Conservation (phyloP, 768 basidiomycete species). For the Termitomyces sp. region DNA sequence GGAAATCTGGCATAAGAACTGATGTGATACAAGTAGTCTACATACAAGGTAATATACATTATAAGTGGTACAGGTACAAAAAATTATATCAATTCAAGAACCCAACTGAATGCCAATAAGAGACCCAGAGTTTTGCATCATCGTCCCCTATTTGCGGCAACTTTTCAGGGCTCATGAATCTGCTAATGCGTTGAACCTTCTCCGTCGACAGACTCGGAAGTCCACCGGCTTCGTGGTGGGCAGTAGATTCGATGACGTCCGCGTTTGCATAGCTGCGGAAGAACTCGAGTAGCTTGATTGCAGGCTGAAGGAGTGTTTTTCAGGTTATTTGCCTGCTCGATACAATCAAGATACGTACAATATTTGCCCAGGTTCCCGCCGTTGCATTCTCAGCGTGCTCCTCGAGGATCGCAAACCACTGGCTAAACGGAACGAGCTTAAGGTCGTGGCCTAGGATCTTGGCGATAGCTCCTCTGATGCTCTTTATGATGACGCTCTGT, state of each 20-base stretch:
- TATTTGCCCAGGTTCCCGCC: not conserved
- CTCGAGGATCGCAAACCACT: slow-evolving; percentile 15
- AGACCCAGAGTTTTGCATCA: slow-evolving; percentile 6
- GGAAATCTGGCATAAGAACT: not conserved
- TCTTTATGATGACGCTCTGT: slow-evolving; percentile 15
- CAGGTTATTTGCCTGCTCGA: too few relatives aligned
- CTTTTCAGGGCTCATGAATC: not conserved
- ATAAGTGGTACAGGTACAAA: not conserved
- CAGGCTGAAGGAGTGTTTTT: slow-evolving; percentile 19
- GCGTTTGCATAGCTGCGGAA: slow-evolving; percentile 19
- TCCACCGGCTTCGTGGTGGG: slow-evolving; percentile 5
- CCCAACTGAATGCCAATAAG: slow-evolving; percentile 4
- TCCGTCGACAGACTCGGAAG: slow-evolving; percentile 7
- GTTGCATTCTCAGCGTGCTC: slow-evolving; percentile 3
- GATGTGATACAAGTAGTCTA: not conserved
- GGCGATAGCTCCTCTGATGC: not conserved
- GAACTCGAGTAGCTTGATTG: slow-evolving; percentile 27
- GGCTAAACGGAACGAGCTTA: slow-evolving; percentile 7
- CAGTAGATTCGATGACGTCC: not conserved
- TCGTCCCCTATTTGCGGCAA: not conserved
- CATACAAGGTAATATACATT: not conserved
- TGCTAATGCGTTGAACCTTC: not conserved
- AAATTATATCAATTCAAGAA: not conserved
- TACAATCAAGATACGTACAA: not conserved
- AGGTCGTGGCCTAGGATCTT: slow-evolving; percentile 1